phyloP scores from a whole-genome alignment of 805 yeast genomes.

The Ogataea pini region DNA sequence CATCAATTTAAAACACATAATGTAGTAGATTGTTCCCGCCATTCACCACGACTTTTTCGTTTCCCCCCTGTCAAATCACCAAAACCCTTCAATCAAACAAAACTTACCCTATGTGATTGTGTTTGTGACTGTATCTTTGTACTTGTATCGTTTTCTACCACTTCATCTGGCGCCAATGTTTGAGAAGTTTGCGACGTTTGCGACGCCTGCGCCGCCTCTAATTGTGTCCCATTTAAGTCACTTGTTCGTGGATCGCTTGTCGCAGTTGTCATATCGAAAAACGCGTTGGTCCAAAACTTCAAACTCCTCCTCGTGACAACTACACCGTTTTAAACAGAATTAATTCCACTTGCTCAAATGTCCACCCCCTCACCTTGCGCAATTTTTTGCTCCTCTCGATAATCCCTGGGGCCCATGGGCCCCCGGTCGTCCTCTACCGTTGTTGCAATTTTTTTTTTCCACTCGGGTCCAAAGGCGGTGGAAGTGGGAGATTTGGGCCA shows the following conservation, averaged over 20 bases:
- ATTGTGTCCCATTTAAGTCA: background rate
- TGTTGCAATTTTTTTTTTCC: constrained; percentile 1
- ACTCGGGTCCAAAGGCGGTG: constrained; percentile 2
- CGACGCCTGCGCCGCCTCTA: background rate
- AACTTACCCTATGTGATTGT: constrained; percentile 2
- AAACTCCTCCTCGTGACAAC: background rate
- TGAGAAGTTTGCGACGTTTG: background rate
- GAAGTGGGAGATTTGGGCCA: background rate
- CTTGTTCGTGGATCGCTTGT: background rate
- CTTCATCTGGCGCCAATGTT: background rate
- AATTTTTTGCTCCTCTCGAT: constrained; percentile 9
- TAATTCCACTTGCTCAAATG: constrained; percentile 1
- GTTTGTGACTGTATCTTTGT: background rate
- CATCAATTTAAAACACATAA: too few species aligned
- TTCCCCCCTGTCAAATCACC: background rate
- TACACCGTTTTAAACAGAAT: constrained; percentile 3
- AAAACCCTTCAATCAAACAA: background rate
- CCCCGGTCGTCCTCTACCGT: constrained; percentile 3
- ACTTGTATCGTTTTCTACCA: background rate
- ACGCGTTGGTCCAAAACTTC: background rate
- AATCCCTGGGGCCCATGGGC: constrained; percentile 1
- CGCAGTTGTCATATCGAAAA: constrained; percentile 1
- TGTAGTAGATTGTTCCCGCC: too few species aligned
- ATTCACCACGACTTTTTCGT: background rate
- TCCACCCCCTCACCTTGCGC: constrained; percentile 4